Evolutionary conservation across 2,329 filamentous ascomycete genomes (phyloP).

Genomic region (Dactylellina parvicollis): DNA sequence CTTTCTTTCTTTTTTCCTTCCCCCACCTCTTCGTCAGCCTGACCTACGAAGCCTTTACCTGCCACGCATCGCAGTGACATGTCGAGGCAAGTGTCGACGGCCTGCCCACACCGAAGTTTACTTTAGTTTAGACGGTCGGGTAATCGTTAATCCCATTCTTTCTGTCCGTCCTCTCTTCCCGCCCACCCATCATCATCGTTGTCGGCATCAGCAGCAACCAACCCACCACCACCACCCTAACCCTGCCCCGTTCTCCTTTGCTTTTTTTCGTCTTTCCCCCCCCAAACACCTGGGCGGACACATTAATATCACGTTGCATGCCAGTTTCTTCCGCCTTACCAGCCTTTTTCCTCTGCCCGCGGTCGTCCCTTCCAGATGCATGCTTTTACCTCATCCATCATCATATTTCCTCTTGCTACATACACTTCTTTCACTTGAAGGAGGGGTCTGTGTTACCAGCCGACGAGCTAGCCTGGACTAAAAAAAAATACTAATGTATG

Average conservation of each 20-base stretch:
- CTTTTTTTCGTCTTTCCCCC: conserved; percentile 4
- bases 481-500: conserved; percentile 15
- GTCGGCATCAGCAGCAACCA: background rate
- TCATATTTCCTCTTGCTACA: conserved; percentile 2
- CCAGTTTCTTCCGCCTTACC: conserved; percentile 25
- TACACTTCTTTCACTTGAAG: conserved; percentile 5
- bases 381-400: conserved; percentile 21
- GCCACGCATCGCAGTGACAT: conserved; percentile 43
- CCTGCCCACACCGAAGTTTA: conserved; percentile 14
- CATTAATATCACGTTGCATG: conserved; percentile 40
- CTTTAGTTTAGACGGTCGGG: background rate
- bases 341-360: conserved; percentile 12
- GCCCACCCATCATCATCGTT: conserved; percentile 7
- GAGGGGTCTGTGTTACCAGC: conserved; percentile 35
- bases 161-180: conserved; percentile 14
- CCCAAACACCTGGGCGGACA: conserved; percentile 33
- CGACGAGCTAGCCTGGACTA: conserved; percentile 26
- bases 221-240: conserved; percentile 17
- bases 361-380: conserved; percentile 6
- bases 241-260: conserved; percentile 25
- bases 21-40: conserved; percentile 24
- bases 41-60: conserved; percentile 8
- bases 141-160: conserved; percentile 24
- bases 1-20: conserved; percentile 43
- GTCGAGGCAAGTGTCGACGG: conserved; percentile 42